Conservation (phyloP, 176 grass and related monocot genomes). For the Paspalum vaginatum region DNA sequence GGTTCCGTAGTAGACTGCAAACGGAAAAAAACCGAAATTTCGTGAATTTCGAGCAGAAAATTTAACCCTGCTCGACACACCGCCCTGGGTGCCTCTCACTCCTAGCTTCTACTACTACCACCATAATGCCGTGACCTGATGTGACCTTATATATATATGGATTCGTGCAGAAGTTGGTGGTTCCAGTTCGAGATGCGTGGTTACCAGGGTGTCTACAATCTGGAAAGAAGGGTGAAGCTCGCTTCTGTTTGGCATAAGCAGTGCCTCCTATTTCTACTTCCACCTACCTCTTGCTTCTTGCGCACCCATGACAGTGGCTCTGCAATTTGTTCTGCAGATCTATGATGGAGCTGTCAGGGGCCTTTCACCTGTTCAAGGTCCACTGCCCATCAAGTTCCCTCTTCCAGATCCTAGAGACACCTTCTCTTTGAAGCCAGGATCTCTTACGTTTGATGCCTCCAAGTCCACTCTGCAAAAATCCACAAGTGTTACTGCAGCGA, state of each 20-base stretch:
- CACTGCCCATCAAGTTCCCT: slow-evolving; percentile 77
- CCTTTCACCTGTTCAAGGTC: slow-evolving; percentile 62
- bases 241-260: neutral
- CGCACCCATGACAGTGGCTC: neutral
- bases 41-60: too few relatives aligned
- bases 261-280: neutral
- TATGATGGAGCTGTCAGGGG: slow-evolving; percentile 78
- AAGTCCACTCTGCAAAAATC: slow-evolving; percentile 41
- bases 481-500: slow-evolving; percentile 61
- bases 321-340: slow-evolving; percentile 43
- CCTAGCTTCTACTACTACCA: too few relatives aligned
- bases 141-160: neutral
- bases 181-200: slow-evolving; percentile 95
- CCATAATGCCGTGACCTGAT: too few relatives aligned
- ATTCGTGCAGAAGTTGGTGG: slow-evolving; percentile 62
- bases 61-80: too few relatives aligned
- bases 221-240: slow-evolving; percentile 62
- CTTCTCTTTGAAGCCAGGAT: slow-evolving; percentile 30
- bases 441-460: slow-evolving; percentile 42
- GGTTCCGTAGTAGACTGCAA: too few relatives aligned
- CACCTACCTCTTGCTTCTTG: neutral
- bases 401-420: slow-evolving; percentile 63
- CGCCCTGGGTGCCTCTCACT: too few relatives aligned
- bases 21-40: too few relatives aligned
- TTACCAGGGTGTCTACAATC: slow-evolving; percentile 81